A percentile compares a stretch with the other conserved stretches of the same genome.
Conservation (phyloP, 2,329 filamentous ascomycete genomes). For the Neocucurbitaria cava region DNA sequence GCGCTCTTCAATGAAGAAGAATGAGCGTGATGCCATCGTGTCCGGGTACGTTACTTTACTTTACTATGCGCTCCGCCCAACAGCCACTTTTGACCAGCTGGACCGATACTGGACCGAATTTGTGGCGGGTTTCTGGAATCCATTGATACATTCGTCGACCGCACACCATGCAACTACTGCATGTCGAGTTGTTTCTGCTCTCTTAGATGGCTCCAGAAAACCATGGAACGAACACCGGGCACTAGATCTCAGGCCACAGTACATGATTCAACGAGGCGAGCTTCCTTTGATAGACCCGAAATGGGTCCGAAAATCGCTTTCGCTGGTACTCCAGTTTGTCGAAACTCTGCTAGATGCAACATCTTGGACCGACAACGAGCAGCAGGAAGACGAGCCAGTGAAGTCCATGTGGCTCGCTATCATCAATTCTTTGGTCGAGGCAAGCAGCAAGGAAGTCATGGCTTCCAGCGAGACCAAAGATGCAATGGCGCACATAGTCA, state of each 20-base stretch:
- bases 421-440: constrained; percentile 68
- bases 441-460: constrained; percentile 86
- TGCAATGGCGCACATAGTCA: constrained; percentile 76
- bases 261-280: constrained; percentile 67
- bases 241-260: constrained; percentile 59
- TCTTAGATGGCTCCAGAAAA: constrained; percentile 67
- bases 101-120: constrained; percentile 82
- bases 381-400: constrained; percentile 55
- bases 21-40: constrained; percentile 66
- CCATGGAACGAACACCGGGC: constrained; percentile 80
- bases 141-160: constrained; percentile 28
- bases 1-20: constrained; percentile 70
- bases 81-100: constrained; percentile 67
- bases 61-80: constrained; percentile 68
- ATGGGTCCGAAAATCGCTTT: constrained; percentile 80
- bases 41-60: constrained; percentile 71
- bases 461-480: constrained; percentile 82
- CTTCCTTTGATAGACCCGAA: constrained; percentile 83
- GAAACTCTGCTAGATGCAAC: constrained; percentile 60
- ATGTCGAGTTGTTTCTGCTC: constrained; percentile 73
- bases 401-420: constrained; percentile 69
- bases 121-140: constrained; percentile 68
- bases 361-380: constrained; percentile 51
- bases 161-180: constrained; percentile 35
- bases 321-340: constrained; percentile 68